phyloP scores from a whole-genome alignment of 2,329 filamentous ascomycete genomes.

The Teratosphaeria destructans region DNA sequence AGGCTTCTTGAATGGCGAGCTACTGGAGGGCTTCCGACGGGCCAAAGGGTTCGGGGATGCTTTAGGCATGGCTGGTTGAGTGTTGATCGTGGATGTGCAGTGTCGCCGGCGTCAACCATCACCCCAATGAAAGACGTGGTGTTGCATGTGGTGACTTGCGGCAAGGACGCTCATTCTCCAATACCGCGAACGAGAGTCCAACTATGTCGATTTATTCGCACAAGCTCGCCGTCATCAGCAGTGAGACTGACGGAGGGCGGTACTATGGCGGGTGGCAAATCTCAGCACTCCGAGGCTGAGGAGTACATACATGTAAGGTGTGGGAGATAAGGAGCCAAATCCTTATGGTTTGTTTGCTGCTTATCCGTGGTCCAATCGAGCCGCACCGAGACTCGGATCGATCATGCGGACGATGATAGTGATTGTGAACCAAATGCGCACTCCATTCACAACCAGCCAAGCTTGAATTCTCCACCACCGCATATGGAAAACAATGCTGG shows the following conservation, averaged over 20 bases:
- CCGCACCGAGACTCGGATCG: too few relatives aligned
- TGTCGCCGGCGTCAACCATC: background rate
- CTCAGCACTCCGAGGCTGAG: too few relatives aligned
- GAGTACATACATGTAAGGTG: too few relatives aligned
- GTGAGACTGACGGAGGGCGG: background rate
- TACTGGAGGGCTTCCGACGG: conserved; percentile 23
- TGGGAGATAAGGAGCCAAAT: too few relatives aligned
- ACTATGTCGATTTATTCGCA: background rate
- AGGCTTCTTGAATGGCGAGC: conserved; percentile 31
- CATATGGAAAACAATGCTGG: background rate
- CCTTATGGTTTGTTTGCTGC: too few relatives aligned
- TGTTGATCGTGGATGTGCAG: background rate
- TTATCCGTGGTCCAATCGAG: too few relatives aligned
- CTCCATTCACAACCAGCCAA: too few relatives aligned
- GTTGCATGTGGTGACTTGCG: background rate
- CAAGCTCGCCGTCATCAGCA: background rate
- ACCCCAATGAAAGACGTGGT: background rate
- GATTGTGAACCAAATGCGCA: too few relatives aligned
- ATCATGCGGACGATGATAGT: too few relatives aligned
- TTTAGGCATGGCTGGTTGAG: conserved; percentile 3
- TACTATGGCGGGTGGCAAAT: background rate
- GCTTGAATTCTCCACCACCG: background rate
- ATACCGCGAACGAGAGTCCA: background rate
- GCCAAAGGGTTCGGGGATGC: conserved; percentile 17
- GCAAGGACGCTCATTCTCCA: background rate